These are phyloP conservation scores for Salvia splendens DNA, from an alignment of 257 asterid species.

Conservation along the genomic window DNA sequence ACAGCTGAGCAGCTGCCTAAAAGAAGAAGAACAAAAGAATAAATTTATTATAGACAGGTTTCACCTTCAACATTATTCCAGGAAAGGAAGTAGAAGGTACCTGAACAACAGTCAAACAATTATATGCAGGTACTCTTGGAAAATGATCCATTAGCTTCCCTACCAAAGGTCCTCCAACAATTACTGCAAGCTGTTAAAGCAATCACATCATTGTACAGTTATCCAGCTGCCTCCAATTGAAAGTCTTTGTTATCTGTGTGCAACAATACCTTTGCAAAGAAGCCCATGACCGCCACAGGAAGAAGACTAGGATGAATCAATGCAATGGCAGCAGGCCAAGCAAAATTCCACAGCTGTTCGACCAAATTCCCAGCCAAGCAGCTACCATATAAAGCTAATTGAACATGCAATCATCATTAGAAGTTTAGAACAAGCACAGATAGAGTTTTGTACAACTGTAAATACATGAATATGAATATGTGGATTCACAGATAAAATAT, in stretches of 20 bases:
- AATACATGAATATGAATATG: not conserved
- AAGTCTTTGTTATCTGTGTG: constrained; percentile 16
- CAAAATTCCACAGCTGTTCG: constrained; percentile 96
- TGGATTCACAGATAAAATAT: constrained; percentile 10
- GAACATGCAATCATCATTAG: constrained; percentile 25
- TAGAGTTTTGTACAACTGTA: not conserved
- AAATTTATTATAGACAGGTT: constrained; percentile 17
- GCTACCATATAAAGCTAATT: constrained; percentile 82
- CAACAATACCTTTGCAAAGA: constrained; percentile 69
- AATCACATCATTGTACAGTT: constrained; percentile 33
- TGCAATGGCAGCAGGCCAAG: constrained; percentile 97
- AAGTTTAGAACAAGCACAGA: constrained; percentile 7
- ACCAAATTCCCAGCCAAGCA: constrained; percentile 93
- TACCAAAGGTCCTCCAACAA: constrained; percentile 95
- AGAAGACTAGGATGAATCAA: constrained; percentile 90
- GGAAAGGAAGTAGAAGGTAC: constrained; percentile 39
- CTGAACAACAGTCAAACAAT: constrained; percentile 72
- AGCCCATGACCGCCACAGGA: constrained; percentile 90
- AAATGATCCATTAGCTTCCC: constrained; percentile 94
- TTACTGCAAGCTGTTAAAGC: constrained; percentile 72
- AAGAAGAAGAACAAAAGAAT: constrained; percentile 34
- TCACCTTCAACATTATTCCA: constrained; percentile 18
- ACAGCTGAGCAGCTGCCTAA: constrained; percentile 91
- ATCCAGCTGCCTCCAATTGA: constrained; percentile 25
- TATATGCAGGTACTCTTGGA: constrained; percentile 88